phyloP scores from a whole-genome alignment of 139 green algal species.

The Eudorina sp. region DNA sequence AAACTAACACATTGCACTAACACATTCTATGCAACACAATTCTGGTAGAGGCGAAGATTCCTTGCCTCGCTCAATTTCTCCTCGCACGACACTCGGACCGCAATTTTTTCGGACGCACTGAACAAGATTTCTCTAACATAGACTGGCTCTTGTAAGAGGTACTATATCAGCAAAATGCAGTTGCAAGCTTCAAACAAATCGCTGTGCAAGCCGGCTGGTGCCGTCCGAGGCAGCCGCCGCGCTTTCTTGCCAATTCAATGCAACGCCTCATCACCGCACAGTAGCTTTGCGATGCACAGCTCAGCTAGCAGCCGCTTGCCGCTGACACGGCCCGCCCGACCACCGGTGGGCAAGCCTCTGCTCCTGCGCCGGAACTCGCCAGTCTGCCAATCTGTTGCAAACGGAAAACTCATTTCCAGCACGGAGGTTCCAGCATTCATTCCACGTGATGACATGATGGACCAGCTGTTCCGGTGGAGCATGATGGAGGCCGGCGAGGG shows the following conservation, averaged over 20 bases:
- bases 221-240: neutral
- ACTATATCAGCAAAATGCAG: constrained; percentile 34
- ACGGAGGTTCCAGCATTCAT: constrained; percentile 91
- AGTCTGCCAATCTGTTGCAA: neutral
- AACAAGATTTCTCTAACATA: too few species aligned
- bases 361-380: neutral
- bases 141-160: too few species aligned
- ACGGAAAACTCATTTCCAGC: constrained; percentile 77
- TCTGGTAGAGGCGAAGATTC: too few species aligned
- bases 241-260: constrained; percentile 23
- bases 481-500: constrained; percentile 77
- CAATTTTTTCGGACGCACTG: too few species aligned
- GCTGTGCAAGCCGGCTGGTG: neutral
- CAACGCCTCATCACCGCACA: neutral
- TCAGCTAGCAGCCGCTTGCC: neutral
- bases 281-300: neutral
- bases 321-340: neutral
- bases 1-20: too few species aligned
- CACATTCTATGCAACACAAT: too few species aligned
- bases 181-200: neutral
- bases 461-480: constrained; percentile 85
- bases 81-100: too few species aligned
- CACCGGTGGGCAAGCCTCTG: neutral
- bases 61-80: too few species aligned
- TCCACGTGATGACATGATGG: constrained; percentile 83